Conservation (phyloP, 23 red algal species). For the Gracilaria caudata region DNA sequence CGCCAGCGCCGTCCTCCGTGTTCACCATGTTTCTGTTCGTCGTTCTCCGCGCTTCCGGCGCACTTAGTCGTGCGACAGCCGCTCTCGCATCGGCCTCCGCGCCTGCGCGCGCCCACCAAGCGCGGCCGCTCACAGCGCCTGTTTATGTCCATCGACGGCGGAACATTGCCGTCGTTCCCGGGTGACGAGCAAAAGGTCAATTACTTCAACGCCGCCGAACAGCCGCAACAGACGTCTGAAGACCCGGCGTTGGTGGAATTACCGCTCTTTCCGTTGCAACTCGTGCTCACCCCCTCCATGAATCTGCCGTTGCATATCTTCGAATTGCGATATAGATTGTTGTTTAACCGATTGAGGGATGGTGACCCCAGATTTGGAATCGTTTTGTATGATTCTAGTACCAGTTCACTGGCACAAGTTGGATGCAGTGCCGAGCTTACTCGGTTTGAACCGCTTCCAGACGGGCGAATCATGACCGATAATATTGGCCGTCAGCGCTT, state of each 20-base stretch:
- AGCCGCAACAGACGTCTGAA: background rate
- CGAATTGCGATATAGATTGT: slow-evolving; percentile 86
- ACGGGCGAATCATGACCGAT: slow-evolving; percentile 88
- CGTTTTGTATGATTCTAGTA: slow-evolving; percentile 81
- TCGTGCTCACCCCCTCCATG: slow-evolving; percentile 81
- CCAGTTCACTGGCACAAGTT: slow-evolving; percentile 48
- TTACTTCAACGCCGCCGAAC: background rate
- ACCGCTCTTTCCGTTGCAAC: slow-evolving; percentile 89
- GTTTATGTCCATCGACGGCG: background rate
- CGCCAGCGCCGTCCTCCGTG: background rate
- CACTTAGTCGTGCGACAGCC: background rate
- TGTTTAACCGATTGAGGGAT: slow-evolving; percentile 87
- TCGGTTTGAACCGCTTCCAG: slow-evolving; percentile 78
- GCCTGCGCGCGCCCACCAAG: background rate
- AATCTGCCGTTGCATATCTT: slow-evolving; percentile 94
- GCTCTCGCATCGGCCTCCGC: no score
- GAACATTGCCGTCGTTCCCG: background rate
- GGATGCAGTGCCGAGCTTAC: slow-evolving; percentile 87
- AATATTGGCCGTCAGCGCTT: slow-evolving; percentile 81
- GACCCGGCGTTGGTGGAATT: slow-evolving; percentile 26
- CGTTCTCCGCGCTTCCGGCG: background rate
- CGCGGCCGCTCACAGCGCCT: background rate
- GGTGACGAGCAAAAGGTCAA: background rate
- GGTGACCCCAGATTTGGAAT: slow-evolving; percentile 86
- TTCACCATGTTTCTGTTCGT: background rate